Evolutionary conservation across 1,284 basidiomycete species (phyloP), one percentile per base, ranked within the genome.

Genomic region (Pholiota adiposa): DNA sequence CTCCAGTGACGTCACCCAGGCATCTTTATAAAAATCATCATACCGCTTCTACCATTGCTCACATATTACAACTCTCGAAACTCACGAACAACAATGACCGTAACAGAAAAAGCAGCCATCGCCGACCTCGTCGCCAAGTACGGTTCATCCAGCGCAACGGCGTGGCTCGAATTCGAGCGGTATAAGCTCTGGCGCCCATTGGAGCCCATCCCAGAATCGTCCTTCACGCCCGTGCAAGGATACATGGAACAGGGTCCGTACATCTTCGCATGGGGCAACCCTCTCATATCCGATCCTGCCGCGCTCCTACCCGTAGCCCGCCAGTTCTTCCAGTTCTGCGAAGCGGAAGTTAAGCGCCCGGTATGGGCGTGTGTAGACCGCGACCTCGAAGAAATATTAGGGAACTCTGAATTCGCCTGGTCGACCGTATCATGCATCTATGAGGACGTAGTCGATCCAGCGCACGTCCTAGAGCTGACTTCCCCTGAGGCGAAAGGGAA

Each of bases 261-360:
- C 61, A 67, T 80, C 41, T 83, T 82, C 59, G 80, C 78, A 2
- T 83, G 80, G 81, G 79, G 79, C 2, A 75, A 77, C 52, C 81
- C 80, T 1, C 66, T 82, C 4, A 76, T 82, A 14, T 80, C 79
- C 1, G 71, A 75, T 51, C 61, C 70, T 4, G 65, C 72, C 1
- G 77, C 76, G 2, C 69, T 81, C 18, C 63, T 60, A 14, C 63
- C 70, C 2, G 77, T 78, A 1, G 67, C 72, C 11, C 64, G 60
- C 9, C 76, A 73, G 6, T 81, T 81, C 63, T 62, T 75, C 21
- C 57, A 67, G 4, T 80, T 77, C 72, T 73, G 65, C 7, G 70
- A 70, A 34, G 65, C 63, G 1, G 70, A 78, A 49, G 67, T 69
- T 7, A 63, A 79, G 18, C 72, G 64, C 18, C 73, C 70, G 4